Evolutionary conservation across 2,329 filamentous ascomycete genomes (phyloP).

Genomic region (Cladosporium sp.): DNA sequence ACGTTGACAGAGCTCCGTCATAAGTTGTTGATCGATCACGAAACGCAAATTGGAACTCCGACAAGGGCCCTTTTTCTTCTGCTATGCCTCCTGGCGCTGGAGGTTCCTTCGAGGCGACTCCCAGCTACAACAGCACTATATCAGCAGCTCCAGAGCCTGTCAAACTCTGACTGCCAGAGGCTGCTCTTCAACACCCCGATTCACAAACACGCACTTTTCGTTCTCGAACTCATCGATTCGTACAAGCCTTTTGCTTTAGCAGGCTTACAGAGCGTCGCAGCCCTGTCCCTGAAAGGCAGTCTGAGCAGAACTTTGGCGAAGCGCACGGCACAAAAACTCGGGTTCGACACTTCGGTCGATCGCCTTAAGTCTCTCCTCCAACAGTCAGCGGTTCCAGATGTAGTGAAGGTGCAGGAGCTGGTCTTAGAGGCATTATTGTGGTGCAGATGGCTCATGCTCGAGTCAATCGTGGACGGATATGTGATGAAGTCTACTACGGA

Average conservation of each 20-base stretch:
- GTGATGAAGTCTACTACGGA: slow-evolving; percentile 10
- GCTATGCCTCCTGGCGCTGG: slow-evolving; percentile 15
- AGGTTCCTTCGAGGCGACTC: slow-evolving; percentile 14
- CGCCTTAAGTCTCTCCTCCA: not conserved
- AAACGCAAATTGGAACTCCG: not conserved
- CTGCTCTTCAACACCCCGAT: slow-evolving; percentile 12
- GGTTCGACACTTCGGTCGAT: not conserved
- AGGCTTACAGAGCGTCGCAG: slow-evolving; percentile 11
- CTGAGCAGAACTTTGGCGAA: slow-evolving; percentile 18
- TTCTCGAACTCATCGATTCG: slow-evolving; percentile 14
- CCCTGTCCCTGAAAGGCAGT: slow-evolving; percentile 18
- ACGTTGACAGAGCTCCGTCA: slow-evolving; percentile 11
- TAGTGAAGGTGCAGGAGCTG: not conserved
- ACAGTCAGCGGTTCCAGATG: not conserved
- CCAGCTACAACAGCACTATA: not conserved
- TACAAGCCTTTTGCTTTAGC: slow-evolving; percentile 22
- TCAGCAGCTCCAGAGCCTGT: slow-evolving; percentile 11
- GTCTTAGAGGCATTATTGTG: slow-evolving; percentile 12
- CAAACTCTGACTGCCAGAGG: not conserved
- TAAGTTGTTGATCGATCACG: not conserved
- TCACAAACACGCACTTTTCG: slow-evolving; percentile 13
- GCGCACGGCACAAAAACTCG: slow-evolving; percentile 12
- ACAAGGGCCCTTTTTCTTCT: slow-evolving; percentile 17
- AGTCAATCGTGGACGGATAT: slow-evolving; percentile 17
- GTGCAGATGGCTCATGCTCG: slow-evolving; percentile 17